A percentile compares a stretch with the other conserved stretches of the same genome.
Evolutionary conservation across 148 eudicot genomes (phyloP).

Genomic region (Silene conica): DNA sequence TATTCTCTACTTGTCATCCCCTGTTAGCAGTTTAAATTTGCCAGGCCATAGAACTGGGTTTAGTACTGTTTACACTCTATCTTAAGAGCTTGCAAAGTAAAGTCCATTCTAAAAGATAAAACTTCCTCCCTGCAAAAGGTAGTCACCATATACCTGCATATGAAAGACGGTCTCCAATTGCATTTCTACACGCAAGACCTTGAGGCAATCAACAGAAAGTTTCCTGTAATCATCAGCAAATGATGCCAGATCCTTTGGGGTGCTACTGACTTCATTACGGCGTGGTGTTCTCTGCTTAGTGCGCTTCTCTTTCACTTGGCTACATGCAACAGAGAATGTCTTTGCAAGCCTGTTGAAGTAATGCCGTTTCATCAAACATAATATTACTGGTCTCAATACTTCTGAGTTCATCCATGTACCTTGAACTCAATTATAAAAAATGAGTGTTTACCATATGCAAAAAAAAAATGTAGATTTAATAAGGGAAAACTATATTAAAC

Average conservation of each 20-base stretch:
- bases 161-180: slow-evolving; percentile 84
- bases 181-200: slow-evolving; percentile 95
- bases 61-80: slow-evolving; percentile 1
- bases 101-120: background rate
- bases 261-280: slow-evolving; percentile 50
- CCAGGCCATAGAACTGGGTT: slow-evolving; percentile 7
- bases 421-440: background rate
- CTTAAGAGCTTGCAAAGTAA: slow-evolving; percentile 1
- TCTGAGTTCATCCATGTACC: background rate
- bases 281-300: slow-evolving; percentile 37
- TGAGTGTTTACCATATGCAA: background rate
- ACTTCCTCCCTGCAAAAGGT: background rate
- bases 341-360: slow-evolving; percentile 61
- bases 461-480: background rate
- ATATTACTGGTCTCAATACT: background rate
- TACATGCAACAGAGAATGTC: slow-evolving; percentile 50
- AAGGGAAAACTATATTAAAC: background rate
- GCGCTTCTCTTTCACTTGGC: slow-evolving; percentile 51
- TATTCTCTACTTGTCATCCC: slow-evolving; percentile 79
- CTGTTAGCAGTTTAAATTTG: slow-evolving; percentile 37
- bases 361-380: slow-evolving; percentile 4
- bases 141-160: slow-evolving; percentile 67
- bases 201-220: slow-evolving; percentile 88
- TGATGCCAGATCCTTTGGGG: slow-evolving; percentile 67
- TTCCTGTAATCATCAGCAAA: slow-evolving; percentile 93